These are phyloP conservation scores for Posidonia australis DNA, from an alignment of 106 monocot genomes.

Conservation along the genomic window DNA sequence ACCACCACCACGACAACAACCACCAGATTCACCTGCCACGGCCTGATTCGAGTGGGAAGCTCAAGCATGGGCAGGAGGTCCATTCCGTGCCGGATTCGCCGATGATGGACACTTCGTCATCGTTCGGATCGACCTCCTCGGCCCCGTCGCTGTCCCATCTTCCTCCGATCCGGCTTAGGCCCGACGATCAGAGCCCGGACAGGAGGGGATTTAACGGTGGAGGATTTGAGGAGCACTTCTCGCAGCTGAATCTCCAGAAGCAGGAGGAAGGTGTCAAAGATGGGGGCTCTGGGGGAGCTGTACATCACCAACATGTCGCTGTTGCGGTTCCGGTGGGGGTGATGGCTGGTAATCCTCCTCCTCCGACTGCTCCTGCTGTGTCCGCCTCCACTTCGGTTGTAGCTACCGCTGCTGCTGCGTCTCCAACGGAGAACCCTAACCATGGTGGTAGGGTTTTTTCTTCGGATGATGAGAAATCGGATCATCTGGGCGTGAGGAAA, in stretches of 20 bases:
- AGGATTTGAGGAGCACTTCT: slow-evolving; percentile 57
- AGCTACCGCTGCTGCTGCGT: slow-evolving; percentile 1
- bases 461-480: slow-evolving; percentile 61
- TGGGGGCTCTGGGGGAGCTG: slow-evolving; percentile 17
- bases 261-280: not conserved
- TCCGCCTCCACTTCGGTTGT: not conserved
- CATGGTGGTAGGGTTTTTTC: slow-evolving; percentile 9
- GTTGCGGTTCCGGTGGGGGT: not conserved
- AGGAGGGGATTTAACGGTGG: not conserved
- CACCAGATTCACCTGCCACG: slow-evolving; percentile 19
- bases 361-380: not conserved
- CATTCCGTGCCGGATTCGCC: slow-evolving; percentile 73
- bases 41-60: slow-evolving; percentile 35
- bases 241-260: slow-evolving; percentile 38
- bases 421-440: slow-evolving; percentile 35
- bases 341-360: not conserved
- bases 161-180: slow-evolving; percentile 57
- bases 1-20: not conserved
- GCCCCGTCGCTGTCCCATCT: slow-evolving; percentile 70
- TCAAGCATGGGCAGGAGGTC: slow-evolving; percentile 24
- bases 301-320: slow-evolving; percentile 43
- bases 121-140: slow-evolving; percentile 69
- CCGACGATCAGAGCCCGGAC: slow-evolving; percentile 42
- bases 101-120: slow-evolving; percentile 59
- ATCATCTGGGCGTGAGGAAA: slow-evolving; percentile 18